Percentiles rank a stretch among this genome's conserved stretches.
Evolutionary conservation across 192 early-diverging fungal genomes (phyloP).

Genomic region (Podila horticola): DNA sequence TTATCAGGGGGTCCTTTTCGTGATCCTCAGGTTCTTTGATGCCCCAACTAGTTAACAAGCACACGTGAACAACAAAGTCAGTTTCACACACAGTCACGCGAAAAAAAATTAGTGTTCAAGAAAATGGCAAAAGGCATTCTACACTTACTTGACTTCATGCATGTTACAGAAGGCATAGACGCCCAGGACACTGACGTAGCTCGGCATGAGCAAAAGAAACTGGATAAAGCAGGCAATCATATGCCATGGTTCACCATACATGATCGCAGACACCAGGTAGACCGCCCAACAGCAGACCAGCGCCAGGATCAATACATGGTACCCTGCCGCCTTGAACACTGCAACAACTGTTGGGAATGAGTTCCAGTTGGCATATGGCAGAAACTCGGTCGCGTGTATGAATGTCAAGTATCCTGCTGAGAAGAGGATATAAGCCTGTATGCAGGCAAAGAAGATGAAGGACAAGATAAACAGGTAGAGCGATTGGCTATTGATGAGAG

Average conservation of each 20-base stretch:
- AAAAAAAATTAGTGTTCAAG: too few relatives aligned
- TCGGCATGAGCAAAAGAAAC: slow-evolving; percentile 33
- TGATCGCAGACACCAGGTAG: slow-evolving; percentile 20
- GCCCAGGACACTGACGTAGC: slow-evolving; percentile 47
- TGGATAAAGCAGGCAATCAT: slow-evolving; percentile 51
- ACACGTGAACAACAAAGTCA: background rate
- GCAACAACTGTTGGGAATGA: slow-evolving; percentile 33
- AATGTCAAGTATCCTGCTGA: slow-evolving; percentile 45
- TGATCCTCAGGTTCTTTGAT: slow-evolving; percentile 51
- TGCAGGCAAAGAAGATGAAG: slow-evolving; percentile 48
- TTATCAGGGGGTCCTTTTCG: slow-evolving; percentile 44
- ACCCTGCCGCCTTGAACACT: slow-evolving; percentile 47
- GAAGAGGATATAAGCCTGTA: slow-evolving; percentile 45
- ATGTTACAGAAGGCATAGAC: slow-evolving; percentile 51
- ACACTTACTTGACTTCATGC: slow-evolving; percentile 53
- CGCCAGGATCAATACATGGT: slow-evolving; percentile 43
- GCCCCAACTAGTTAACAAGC: slow-evolving; percentile 33
- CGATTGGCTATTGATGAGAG: slow-evolving; percentile 24
- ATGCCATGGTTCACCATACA: slow-evolving; percentile 51
- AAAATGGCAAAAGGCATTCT: background rate
- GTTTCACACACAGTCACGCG: background rate
- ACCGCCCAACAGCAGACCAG: slow-evolving; percentile 45
- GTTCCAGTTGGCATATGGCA: slow-evolving; percentile 38
- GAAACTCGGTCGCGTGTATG: slow-evolving; percentile 36
- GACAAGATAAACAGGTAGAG: slow-evolving; percentile 38